These are phyloP conservation scores for Trichoderma sp. DNA, from an alignment of 2,329 filamentous ascomycete genomes.

Conservation along the genomic window DNA sequence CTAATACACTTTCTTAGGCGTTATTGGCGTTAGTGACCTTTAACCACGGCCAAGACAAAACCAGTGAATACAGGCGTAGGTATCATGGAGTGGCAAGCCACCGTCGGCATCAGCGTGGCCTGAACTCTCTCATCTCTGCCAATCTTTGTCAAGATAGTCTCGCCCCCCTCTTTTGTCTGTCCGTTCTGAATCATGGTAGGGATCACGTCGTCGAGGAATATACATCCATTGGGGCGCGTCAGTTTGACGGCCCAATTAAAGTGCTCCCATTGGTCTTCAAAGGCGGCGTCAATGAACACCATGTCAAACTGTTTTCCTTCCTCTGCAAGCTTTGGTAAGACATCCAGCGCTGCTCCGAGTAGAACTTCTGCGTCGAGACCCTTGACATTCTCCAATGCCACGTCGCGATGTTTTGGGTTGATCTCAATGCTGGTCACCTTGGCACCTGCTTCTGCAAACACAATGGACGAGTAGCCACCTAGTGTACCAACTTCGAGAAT, in stretches of 20 bases:
- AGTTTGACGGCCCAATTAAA: conserved; percentile 2
- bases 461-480: neutral
- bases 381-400: neutral
- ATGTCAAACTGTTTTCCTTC: conserved; percentile 8
- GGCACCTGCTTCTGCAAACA: neutral
- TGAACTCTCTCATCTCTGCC: neutral
- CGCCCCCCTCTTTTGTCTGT: neutral
- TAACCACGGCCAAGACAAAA: neutral
- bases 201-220: neutral
- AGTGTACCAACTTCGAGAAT: neutral
- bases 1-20: neutral
- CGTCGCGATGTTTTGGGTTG: neutral
- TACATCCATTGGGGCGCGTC: neutral
- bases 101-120: neutral
- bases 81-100: neutral
- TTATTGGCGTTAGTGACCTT: neutral
- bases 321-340: conserved; percentile 1
- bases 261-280: conserved; percentile 8
- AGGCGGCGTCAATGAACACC: conserved; percentile 9
- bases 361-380: neutral
- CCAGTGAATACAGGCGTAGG: neutral
- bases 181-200: neutral
- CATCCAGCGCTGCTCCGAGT: neutral
- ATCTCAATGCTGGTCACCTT: neutral
- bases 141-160: neutral